Conservation (phyloP, 306 rosid genomes). For the Quercus variabilis region DNA sequence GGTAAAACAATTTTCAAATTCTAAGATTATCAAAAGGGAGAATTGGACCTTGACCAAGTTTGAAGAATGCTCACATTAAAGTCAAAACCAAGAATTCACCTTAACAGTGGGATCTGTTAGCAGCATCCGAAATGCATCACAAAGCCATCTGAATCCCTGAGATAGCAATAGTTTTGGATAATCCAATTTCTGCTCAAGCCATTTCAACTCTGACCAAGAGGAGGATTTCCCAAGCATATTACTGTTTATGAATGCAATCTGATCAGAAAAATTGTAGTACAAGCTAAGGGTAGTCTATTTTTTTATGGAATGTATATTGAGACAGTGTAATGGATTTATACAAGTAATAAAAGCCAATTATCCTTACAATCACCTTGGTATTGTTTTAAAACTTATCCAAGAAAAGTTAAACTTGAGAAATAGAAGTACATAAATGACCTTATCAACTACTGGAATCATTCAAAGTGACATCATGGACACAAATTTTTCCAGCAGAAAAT, state of each 20-base stretch:
- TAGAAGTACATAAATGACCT: neutral
- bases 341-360: neutral
- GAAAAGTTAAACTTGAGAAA: neutral
- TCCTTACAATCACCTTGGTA: neutral
- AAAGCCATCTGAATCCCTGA: constrained; percentile 36
- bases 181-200: constrained; percentile 35
- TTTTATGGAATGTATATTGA: neutral
- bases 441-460: neutral
- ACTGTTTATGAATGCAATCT: constrained; percentile 33
- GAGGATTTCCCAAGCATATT: constrained; percentile 39
- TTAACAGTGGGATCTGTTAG: constrained; percentile 49
- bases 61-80: neutral
- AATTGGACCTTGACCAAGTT: neutral
- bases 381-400: neutral
- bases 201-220: constrained; percentile 17
- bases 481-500: neutral
- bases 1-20: neutral
- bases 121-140: constrained; percentile 48
- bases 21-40: neutral
- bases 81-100: constrained; percentile 31
- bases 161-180: constrained; percentile 34
- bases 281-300: neutral
- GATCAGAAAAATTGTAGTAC: constrained; percentile 14
- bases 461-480: neutral
- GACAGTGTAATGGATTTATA: neutral